These are phyloP conservation scores for Allium sativum DNA, from an alignment of 106 monocot species.

Conservation along the genomic window DNA sequence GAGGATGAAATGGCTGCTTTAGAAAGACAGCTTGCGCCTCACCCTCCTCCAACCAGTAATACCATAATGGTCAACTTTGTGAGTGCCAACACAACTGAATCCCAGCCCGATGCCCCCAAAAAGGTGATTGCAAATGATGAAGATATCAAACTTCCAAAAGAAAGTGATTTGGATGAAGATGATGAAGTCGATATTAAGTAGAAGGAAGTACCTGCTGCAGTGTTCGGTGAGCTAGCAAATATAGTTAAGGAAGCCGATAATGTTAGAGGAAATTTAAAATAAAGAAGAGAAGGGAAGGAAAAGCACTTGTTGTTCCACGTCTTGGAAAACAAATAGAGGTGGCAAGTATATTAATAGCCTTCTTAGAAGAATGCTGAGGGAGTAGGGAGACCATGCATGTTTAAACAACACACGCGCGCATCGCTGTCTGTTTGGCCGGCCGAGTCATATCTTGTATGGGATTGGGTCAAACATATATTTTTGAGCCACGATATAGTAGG, in stretches of 20 bases:
- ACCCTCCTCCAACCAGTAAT: conserved; percentile 20
- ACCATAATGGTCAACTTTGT: conserved; percentile 58
- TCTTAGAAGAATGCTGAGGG: too few species aligned
- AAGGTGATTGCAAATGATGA: conserved; percentile 39
- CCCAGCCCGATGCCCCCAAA: conserved; percentile 38
- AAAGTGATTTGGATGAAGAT: conserved; percentile 40
- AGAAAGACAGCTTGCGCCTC: conserved; percentile 60
- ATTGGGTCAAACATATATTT: too few species aligned
- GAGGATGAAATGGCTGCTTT: conserved; percentile 84
- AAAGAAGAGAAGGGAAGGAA: too few species aligned
- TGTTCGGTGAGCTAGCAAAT: conserved; percentile 76
- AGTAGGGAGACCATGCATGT: too few species aligned
- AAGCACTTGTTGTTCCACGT: too few species aligned
- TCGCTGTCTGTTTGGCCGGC: too few species aligned
- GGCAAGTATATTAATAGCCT: too few species aligned
- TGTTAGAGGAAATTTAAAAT: too few species aligned
- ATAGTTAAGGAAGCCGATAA: conserved; percentile 15
- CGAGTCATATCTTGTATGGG: too few species aligned
- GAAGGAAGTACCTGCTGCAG: conserved; percentile 67
- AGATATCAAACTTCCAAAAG: conserved; percentile 90
- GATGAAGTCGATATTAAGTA: conserved; percentile 68
- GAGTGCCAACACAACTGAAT: conserved; percentile 63
- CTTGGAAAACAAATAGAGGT: too few species aligned
- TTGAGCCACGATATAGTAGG: too few species aligned
- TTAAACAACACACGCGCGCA: too few species aligned